Base-by-base conservation (phyloP, 768 basidiomycete genomes). In the Mycena metata region DNA sequence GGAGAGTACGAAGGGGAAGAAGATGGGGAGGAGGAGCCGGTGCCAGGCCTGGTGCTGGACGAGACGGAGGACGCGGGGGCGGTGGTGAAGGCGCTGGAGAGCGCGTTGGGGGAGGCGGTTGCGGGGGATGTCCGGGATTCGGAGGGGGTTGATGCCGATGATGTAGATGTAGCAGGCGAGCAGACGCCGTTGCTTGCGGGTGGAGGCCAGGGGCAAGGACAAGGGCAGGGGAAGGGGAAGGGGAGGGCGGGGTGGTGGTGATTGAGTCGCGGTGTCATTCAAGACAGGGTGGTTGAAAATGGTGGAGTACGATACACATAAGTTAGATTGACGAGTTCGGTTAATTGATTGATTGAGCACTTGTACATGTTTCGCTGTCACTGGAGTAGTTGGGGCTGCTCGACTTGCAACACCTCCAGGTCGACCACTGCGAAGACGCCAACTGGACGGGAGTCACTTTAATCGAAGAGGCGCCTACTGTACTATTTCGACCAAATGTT, bases 111-210 rank as follows among this genome's bases (percentile, higher is more conserved):
- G 24, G 72, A 73, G 55, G 74, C 74, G 35, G 72, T 71, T 2
- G 71, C 68, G 49, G 69, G 35, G 41, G 74, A 73, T 71, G 74
- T 75, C 23, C n/a, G 74, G 47, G 69, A 69, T 49, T n/a, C 73
- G 47, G 69, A 69, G 52, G 72, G 74, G n/a, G 39, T 56, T 12
- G 69, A n/a, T 23, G 57, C 5, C 39, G 39, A 39, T 35, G 33
- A 59, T 54, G 56, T 5, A 9, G n/a, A 35, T 42, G 35, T 2
- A 10, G 39, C 11, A 11, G 39, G 39, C 11, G 72, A 71, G 60
- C 45, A 46, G 52, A 71, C 67, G 50, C 72, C 67, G 35, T 50
- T 73, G 57, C n/a, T 70, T 30, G 47, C 16, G 19, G n/a, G 47
- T 24, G 64, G 16, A 16, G 39, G 30, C 3, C 57, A 16, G 50